Percentiles rank a stretch among this genome's conserved stretches.
These are phyloP conservation scores for Penicillium frequentans DNA, from an alignment of 2,329 filamentous ascomycete species.

Conservation along the genomic window DNA sequence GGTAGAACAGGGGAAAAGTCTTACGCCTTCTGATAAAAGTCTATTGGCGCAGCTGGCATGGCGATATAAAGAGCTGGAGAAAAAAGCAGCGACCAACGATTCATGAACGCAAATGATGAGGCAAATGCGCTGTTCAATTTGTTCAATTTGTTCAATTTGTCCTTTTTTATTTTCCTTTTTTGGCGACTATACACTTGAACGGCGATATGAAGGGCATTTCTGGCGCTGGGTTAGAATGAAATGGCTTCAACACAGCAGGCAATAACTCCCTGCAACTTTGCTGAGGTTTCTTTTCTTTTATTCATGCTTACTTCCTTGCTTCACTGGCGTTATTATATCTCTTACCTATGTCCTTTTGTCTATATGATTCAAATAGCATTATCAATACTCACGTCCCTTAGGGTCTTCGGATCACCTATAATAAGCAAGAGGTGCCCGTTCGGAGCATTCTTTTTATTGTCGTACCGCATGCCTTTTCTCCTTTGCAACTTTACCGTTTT, in stretches of 20 bases:
- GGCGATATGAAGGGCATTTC: constrained; percentile 19
- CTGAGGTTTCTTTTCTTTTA: not conserved
- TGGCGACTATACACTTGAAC: constrained; percentile 5
- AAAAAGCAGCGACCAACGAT: constrained; percentile 28
- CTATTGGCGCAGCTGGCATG: constrained; percentile 37
- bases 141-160: not conserved
- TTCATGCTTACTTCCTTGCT: not conserved
- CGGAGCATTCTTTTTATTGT: not conserved
- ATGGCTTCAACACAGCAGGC: constrained; percentile 4
- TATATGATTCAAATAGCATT: not conserved
- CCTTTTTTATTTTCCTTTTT: not conserved
- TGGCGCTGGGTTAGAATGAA: constrained; percentile 29
- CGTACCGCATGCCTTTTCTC: not conserved
- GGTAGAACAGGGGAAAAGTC: constrained; percentile 30
- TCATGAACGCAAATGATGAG: constrained; percentile 2
- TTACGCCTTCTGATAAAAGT: constrained; percentile 31
- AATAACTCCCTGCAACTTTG: not conserved
- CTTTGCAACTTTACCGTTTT: not conserved
- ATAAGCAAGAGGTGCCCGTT: not conserved
- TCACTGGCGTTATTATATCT: not conserved
- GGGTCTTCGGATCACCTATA: not conserved
- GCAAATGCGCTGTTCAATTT: constrained; percentile 2
- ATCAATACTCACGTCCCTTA: not conserved
- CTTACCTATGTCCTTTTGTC: not conserved
- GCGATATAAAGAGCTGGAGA: constrained; percentile 35